Evolutionary conservation across 352 stramenopile genomes (phyloP), one percentile per base, ranked within the genome.

Genomic region (Phytophthora lateralis): DNA sequence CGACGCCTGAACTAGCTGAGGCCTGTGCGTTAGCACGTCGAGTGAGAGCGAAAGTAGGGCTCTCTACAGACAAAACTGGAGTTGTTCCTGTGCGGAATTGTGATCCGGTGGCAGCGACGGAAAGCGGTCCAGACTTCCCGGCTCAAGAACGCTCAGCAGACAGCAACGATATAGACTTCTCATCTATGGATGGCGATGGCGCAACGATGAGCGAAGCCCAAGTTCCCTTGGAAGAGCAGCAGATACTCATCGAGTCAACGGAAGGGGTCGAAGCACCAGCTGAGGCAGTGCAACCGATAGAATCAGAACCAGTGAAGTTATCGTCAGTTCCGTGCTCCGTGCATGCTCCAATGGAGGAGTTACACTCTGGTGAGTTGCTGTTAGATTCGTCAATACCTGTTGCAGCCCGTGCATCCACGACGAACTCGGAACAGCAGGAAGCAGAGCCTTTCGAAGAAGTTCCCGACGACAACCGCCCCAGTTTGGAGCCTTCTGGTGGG

Each of bases 21-120:
- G 57, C 45, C 7, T 71, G 46, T 52, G 50, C 51, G 14, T 49
- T 67, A 32, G 63, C 57, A 9, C 57, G 57, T 43, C 44, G 45
- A 46, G 63, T 67, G 42, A 55, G 57, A 17, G 21, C 32, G 6
- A 27, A 63, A 58, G 45, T 55, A 30, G 26, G 26, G 3, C 21
- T 3, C 21, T 24, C 21, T 24, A 37, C 20, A 30, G 34, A 26
- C 45, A 41, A 29, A 32, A 11, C 10, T 3, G 20, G 32, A 8
- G 9, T 39, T 29, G 45, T 38, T 50, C 12, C 35, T 29, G 45
- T 20, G 20, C 42, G 38, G 8, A 41, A 46, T 7, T 9, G 7
- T 21, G 18, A 30, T 30, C 2, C 26, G 26, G 26, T 30, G 26
- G 26, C 26, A 30, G 26, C 26, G 26, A 30, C 26, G 26, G 26